Conservation (phyloP, 139 green algal genomes). For the Haematococcus sp. region DNA sequence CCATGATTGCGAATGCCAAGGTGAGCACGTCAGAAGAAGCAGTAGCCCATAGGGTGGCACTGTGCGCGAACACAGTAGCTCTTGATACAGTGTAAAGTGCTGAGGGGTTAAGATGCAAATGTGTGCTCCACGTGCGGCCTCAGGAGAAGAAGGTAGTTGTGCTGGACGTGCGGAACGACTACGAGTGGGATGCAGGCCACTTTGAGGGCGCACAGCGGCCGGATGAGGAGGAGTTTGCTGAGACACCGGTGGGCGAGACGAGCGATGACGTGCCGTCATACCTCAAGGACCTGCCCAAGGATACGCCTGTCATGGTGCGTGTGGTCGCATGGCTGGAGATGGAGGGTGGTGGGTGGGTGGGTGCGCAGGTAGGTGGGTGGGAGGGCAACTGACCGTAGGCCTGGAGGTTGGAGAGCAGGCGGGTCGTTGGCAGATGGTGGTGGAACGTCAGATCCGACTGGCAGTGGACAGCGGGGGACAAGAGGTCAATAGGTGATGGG, state of each 20-base stretch:
- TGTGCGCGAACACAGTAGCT: no score
- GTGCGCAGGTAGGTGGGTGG: no score
- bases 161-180: slow-evolving; percentile 95
- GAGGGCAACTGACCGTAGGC: no score
- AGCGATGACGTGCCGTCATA: slow-evolving; percentile 49
- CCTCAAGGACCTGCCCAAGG: slow-evolving; percentile 50
- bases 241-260: slow-evolving; percentile 67
- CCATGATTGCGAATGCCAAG: slow-evolving; percentile 53
- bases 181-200: slow-evolving; percentile 98
- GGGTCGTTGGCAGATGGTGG: no score
- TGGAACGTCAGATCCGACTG: no score
- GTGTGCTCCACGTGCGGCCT: no score
- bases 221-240: slow-evolving; percentile 82
- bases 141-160: slow-evolving; percentile 64
- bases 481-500: no score
- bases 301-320: slow-evolving; percentile 78
- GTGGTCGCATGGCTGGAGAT: no score
- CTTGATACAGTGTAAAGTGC: slow-evolving; percentile 3
- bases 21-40: slow-evolving; percentile 19
- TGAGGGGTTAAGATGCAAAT: neutral
- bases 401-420: no score
- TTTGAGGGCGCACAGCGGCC: slow-evolving; percentile 74
- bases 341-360: no score
- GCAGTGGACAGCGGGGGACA: no score
- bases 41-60: no score